A percentile compares a stretch with the other conserved stretches of the same genome.
Evolutionary conservation across 2,329 filamentous ascomycete genomes (phyloP).

Genomic region (Aspergillus glaucus): DNA sequence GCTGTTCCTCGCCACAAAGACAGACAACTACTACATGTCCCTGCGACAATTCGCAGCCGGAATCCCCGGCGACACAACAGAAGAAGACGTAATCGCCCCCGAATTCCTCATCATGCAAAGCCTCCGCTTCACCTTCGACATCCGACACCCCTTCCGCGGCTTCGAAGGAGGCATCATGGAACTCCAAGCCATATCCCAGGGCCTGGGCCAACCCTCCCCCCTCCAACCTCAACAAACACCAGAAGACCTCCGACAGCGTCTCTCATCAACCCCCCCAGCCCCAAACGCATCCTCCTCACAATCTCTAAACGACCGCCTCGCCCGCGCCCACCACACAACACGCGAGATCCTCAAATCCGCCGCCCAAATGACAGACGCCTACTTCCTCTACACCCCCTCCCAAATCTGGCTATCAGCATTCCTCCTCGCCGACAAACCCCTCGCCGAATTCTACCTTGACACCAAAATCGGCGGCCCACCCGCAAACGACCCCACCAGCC

Average conservation of each 20-base stretch:
- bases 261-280: conserved; percentile 26
- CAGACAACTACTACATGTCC: conserved; percentile 73
- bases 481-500: conserved; percentile 10
- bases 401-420: conserved; percentile 88
- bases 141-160: conserved; percentile 81
- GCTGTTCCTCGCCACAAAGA: conserved; percentile 89
- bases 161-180: conserved; percentile 84
- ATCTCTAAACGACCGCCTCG: conserved; percentile 43
- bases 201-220: conserved; percentile 43
- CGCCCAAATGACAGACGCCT: conserved; percentile 84
- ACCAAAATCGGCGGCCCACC: conserved; percentile 32
- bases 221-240: conserved; percentile 24
- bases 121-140: conserved; percentile 86
- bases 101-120: conserved; percentile 92
- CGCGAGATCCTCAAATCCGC: conserved; percentile 70
- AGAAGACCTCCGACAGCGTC: conserved; percentile 22
- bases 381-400: conserved; percentile 90
- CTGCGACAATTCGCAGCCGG: conserved; percentile 61
- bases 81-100: conserved; percentile 78
- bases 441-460: conserved; percentile 41
- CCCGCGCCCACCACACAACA: conserved; percentile 64
- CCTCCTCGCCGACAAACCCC: conserved; percentile 60
- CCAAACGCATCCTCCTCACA: conserved; percentile 16
- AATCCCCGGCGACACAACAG: conserved; percentile 63
- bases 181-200: conserved; percentile 60